These are phyloP conservation scores for Gynandropsis gynandra DNA, from an alignment of 345 rosid genomes.

Conservation along the genomic window DNA sequence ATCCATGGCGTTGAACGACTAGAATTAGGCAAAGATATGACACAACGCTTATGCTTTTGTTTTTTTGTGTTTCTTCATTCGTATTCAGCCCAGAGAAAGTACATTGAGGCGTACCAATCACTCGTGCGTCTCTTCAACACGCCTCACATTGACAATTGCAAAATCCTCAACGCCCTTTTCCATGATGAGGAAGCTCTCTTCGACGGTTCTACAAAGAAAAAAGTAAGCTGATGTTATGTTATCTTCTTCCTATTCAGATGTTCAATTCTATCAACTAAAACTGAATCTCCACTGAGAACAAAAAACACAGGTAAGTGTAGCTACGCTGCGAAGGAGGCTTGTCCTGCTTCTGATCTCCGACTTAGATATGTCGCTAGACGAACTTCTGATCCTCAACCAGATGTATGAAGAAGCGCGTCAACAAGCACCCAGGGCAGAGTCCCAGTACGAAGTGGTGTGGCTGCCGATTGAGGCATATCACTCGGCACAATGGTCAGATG, in stretches of 20 bases:
- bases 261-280: background rate
- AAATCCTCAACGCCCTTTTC: conserved; percentile 49
- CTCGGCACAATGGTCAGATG: conserved; percentile 26
- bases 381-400: conserved; percentile 33
- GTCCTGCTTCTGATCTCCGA: conserved; percentile 56
- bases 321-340: conserved; percentile 37
- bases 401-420: conserved; percentile 35
- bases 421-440: too few species aligned
- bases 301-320: conserved; percentile 40
- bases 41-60: too few species aligned
- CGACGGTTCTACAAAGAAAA: conserved; percentile 44
- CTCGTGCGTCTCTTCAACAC: conserved; percentile 41
- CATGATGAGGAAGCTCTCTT: conserved; percentile 47
- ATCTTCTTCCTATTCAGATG: background rate
- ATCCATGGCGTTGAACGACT: too few species aligned
- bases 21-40: too few species aligned
- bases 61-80: too few species aligned
- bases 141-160: conserved; percentile 56
- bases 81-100: conserved; percentile 44
- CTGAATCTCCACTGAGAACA: too few species aligned
- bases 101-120: conserved; percentile 37
- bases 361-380: conserved; percentile 34
- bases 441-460: conserved; percentile 63
- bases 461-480: conserved; percentile 43
- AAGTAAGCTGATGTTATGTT: conserved; percentile 24